Evolutionary conservation across 2,329 filamentous ascomycete species (phyloP).

Genomic region (Penicillium sp.): DNA sequence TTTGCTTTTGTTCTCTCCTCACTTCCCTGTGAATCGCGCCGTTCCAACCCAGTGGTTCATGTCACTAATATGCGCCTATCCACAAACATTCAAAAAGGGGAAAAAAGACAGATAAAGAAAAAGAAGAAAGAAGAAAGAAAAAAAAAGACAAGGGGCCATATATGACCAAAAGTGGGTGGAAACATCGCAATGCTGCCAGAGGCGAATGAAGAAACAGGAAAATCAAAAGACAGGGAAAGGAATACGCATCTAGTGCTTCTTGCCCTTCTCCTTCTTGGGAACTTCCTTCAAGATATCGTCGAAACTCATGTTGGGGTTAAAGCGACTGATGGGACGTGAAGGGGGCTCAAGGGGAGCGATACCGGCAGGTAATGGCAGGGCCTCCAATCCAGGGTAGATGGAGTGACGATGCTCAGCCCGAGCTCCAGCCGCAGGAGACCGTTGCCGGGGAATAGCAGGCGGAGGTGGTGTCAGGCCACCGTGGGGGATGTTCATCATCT

Average conservation of each 20-base stretch:
- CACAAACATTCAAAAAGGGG: slow-evolving; percentile 15
- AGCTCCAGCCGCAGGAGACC: slow-evolving; percentile 30
- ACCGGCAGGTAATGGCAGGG: slow-evolving; percentile 44
- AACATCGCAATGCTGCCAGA: not conserved
- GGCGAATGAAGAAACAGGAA: slow-evolving; percentile 2
- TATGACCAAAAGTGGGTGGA: not conserved
- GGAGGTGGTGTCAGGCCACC: slow-evolving; percentile 36
- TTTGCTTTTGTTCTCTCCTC: slow-evolving; percentile 15
- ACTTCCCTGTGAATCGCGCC: slow-evolving; percentile 25
- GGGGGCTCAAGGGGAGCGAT: slow-evolving; percentile 44
- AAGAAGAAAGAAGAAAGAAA: slow-evolving; percentile 1
- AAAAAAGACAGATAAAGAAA: slow-evolving; percentile 5
- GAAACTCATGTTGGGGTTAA: slow-evolving; percentile 52
- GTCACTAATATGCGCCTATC: slow-evolving; percentile 24
- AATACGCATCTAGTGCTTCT: slow-evolving; percentile 26
- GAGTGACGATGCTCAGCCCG: slow-evolving; percentile 43
- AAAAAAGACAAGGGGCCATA: not conserved
- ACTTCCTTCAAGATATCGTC: slow-evolving; percentile 49
- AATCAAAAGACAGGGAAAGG: slow-evolving; percentile 8
- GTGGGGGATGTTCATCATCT: slow-evolving; percentile 33
- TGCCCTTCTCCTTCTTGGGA: slow-evolving; percentile 36
- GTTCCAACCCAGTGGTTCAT: slow-evolving; percentile 13
- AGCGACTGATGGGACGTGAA: slow-evolving; percentile 39
- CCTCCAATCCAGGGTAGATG: slow-evolving; percentile 48
- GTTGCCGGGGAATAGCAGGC: slow-evolving; percentile 36